Evolutionary conservation across 2,329 filamentous ascomycete genomes (phyloP), one percentile per base, ranked within the genome.

Genomic region (Conoideocrella luteorostrata): DNA sequence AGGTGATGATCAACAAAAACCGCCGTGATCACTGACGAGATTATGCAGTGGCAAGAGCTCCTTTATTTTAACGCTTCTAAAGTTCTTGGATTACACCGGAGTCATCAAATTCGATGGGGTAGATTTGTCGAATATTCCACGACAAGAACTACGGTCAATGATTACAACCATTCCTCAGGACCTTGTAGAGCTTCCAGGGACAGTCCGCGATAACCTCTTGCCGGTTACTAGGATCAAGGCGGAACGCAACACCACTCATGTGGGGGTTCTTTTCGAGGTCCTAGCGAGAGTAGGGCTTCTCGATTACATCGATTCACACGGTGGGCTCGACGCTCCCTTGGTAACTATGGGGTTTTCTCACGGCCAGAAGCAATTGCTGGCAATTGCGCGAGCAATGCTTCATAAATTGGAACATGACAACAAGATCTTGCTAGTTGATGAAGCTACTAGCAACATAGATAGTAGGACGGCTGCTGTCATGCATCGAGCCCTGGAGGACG

Each of bases 91-190:
- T 4, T 34, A 34, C 23, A 24, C 35, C 13, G 35, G 35, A 15
- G 15, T 13, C 20, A 38, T 48, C 48, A 43, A 17, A 5, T 39
- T 65, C 0, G 59, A 64, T 17, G 54, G 52, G 11, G 21, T 60
- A 1, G 54, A 62, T 15, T 52, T 60, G 9, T 46, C 42, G 2
- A 41, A 21, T 0, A 43, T 64, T 1, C 33, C 50, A 0, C 53
- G 50, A 12, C 44, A 52, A 11, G 1, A 52, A 1, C 28, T 63
- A 11, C 55, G 60, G 2, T 53, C 55, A 2, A 55, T 50, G 13
- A 60, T 65, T 15, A 52, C 61, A 4, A 53, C 55, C 0, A 47
- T 64, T 1, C 44, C 61, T 0, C 63, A 65, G 32, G 62, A 64
- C 12, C 47, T 54, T 1, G 39, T 54, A 3, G 42, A 46, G 15